Evolutionary conservation across 192 early-diverging fungal species (phyloP).

Genomic region (Dimargaris xerosporica): DNA sequence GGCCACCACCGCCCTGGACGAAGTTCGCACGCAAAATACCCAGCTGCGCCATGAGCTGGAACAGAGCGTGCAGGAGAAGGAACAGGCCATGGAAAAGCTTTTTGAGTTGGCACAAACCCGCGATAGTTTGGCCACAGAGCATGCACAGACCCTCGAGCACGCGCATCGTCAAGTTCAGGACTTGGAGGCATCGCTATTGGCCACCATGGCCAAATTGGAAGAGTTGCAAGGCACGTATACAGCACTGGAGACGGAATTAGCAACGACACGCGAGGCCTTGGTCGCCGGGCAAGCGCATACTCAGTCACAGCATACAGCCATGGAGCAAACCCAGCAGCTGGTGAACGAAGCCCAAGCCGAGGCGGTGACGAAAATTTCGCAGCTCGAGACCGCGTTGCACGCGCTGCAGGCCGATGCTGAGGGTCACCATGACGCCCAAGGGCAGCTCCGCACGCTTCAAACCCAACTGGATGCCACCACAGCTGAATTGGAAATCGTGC

Average conservation of each 20-base stretch:
- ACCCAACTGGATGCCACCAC: not conserved
- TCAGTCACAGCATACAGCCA: too few species aligned
- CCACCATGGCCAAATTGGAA: constrained; percentile 22
- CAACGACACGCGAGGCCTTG: too few species aligned
- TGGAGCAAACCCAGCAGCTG: too few species aligned
- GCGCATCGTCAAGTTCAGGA: constrained; percentile 12
- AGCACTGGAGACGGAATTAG: not conserved
- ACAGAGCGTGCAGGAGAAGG: constrained; percentile 23
- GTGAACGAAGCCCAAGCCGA: constrained; percentile 1
- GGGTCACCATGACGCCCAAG: not conserved
- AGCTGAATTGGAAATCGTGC: not conserved
- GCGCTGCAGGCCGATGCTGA: not conserved
- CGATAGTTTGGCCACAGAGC: constrained; percentile 26
- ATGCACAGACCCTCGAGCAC: constrained; percentile 27
- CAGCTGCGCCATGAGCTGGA: constrained; percentile 21
- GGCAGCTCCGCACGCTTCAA: not conserved
- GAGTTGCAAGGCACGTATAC: constrained; percentile 18
- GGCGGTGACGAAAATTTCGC: constrained; percentile 9
- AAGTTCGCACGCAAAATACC: not conserved
- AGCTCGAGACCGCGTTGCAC: not conserved
- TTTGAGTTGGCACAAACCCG: constrained; percentile 21
- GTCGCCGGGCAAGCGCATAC: too few species aligned
- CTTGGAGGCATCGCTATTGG: constrained; percentile 20
- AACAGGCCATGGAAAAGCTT: constrained; percentile 23
- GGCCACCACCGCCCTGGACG: constrained; percentile 14